Conservation (phyloP, 495 filamentous ascomycete species). For the Neurospora sp. region DNA sequence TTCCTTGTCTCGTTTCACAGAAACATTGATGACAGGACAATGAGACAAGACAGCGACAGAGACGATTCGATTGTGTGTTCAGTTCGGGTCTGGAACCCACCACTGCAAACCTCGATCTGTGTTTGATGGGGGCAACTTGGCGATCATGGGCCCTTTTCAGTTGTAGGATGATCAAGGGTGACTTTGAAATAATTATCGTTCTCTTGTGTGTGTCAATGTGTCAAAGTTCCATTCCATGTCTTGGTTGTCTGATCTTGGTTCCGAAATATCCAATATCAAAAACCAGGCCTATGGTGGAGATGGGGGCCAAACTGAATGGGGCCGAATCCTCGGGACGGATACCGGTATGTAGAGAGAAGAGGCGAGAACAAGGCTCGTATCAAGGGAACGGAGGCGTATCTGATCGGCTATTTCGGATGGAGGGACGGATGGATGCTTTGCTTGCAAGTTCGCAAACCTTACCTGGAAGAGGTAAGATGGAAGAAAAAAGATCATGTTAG, state of each 20-base stretch:
- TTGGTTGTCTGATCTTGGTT: background rate
- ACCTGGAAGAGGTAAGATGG: background rate
- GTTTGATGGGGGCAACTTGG: background rate
- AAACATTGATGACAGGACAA: background rate
- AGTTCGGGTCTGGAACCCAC: background rate
- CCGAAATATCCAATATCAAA: background rate
- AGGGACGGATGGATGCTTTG: background rate
- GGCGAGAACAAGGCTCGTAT: background rate
- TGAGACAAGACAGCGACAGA: background rate
- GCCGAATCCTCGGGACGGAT: background rate
- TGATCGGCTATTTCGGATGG: background rate
- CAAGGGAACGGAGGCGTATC: background rate
- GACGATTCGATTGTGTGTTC: background rate
- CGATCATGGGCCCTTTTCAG: background rate
- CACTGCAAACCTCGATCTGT: background rate
- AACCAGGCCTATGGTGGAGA: background rate
- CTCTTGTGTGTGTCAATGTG: background rate
- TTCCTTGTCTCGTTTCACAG: background rate
- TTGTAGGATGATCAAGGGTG: background rate
- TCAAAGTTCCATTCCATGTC: background rate
- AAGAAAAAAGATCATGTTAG: background rate
- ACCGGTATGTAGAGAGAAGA: background rate
- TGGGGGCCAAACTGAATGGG: background rate
- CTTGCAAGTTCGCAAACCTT: background rate
- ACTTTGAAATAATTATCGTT: background rate